These are phyloP conservation scores for Trichoderma oligosporum DNA, from an alignment of 2,329 filamentous ascomycete genomes.

Conservation along the genomic window DNA sequence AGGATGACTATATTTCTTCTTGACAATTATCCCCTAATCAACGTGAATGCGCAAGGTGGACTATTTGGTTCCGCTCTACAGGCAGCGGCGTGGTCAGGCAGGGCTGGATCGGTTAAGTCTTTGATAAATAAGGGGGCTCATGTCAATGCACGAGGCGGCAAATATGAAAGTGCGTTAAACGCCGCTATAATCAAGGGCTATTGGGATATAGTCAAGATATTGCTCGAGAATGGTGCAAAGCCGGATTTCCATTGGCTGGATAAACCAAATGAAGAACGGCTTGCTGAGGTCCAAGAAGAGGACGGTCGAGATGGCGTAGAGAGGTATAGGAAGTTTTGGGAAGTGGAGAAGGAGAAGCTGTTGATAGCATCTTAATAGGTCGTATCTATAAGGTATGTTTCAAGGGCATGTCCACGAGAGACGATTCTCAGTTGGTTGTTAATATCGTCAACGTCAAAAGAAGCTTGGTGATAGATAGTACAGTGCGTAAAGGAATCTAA, in stretches of 20 bases:
- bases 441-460: too few species aligned
- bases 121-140: conserved; percentile 20
- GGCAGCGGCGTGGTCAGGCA: conserved; percentile 19
- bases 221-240: conserved; percentile 16
- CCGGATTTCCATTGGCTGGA: conserved; percentile 2
- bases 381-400: too few species aligned
- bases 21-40: not conserved
- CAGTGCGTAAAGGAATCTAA: not conserved
- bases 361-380: not conserved
- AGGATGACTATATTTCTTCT: too few species aligned
- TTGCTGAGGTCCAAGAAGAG: not conserved
- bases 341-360: not conserved
- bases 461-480: too few species aligned
- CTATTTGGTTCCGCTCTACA: conserved; percentile 21
- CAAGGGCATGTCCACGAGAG: too few species aligned
- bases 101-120: not conserved
- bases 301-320: not conserved
- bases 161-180: conserved; percentile 13
- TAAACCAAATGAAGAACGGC: not conserved
- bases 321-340: conserved; percentile 16
- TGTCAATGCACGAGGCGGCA: conserved; percentile 6
- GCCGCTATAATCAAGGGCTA: conserved; percentile 10
- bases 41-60: conserved; percentile 19
- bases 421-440: too few species aligned
- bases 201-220: conserved; percentile 10